Conservation (phyloP, 345 rosid species). For the Lepidium aucheri region DNA sequence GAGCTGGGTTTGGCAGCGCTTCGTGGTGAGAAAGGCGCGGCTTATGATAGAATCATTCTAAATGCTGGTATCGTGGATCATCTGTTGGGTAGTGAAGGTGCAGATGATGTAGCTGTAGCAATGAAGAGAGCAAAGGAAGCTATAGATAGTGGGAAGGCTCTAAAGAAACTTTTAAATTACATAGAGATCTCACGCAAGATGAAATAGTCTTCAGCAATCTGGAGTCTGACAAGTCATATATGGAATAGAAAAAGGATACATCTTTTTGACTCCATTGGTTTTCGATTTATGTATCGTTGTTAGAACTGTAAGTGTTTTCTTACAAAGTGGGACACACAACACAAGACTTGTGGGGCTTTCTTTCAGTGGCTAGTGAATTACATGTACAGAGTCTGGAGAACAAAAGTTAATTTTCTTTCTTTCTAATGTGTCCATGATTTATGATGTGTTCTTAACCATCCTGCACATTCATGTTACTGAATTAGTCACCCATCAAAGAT, state of each 20-base stretch:
- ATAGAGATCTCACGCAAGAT: conserved; percentile 58
- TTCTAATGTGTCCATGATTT: not conserved
- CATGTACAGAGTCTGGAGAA: conserved; percentile 3
- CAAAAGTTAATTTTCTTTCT: not conserved
- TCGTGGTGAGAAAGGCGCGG: conserved; percentile 66
- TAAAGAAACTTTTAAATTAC: conserved; percentile 65
- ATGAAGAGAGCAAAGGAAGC: conserved; percentile 89
- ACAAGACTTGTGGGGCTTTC: conserved; percentile 9
- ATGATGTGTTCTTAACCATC: not conserved
- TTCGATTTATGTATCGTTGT: not conserved
- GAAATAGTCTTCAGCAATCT: conserved; percentile 10
- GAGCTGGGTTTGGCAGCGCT: conserved; percentile 85
- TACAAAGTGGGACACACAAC: conserved; percentile 7
- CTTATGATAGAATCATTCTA: conserved; percentile 80
- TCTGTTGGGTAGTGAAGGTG: conserved; percentile 77
- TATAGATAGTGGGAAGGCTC: conserved; percentile 84
- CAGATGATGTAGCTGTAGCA: conserved; percentile 54
- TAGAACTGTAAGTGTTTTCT: not conserved
- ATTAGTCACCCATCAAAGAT: conserved; percentile 12
- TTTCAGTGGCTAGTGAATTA: not conserved
- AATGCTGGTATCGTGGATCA: conserved; percentile 95
- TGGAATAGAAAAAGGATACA: conserved; percentile 7
- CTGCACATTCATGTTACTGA: not conserved
- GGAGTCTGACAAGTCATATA: conserved; percentile 1
- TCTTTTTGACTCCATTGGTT: not conserved